These are phyloP conservation scores for Polytrichum formosum DNA, from an alignment of 225 moss, liverwort and hornwort genomes.

Conservation along the genomic window DNA sequence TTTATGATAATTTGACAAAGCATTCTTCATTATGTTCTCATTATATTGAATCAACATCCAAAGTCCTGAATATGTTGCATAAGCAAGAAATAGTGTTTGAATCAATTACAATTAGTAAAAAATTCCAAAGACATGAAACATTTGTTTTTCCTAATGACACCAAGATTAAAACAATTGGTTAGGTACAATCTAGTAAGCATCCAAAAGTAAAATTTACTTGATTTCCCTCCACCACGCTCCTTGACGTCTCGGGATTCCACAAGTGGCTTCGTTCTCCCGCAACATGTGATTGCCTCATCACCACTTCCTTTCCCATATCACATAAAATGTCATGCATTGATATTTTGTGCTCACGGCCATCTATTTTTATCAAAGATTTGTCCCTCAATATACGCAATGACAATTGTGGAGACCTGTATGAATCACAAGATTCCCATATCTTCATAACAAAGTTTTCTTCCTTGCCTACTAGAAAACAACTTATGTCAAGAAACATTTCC, in stretches of 20 bases:
- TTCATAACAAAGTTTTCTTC: slow-evolving; percentile 2
- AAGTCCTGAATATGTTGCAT: too few species aligned
- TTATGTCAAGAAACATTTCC: slow-evolving; percentile 14
- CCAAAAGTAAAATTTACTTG: too few species aligned
- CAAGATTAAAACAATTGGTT: too few species aligned
- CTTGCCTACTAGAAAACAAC: slow-evolving; percentile 12
- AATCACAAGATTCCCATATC: slow-evolving; percentile 13
- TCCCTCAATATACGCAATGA: not conserved
- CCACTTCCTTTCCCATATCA: slow-evolving; percentile 17
- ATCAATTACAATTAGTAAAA: too few species aligned
- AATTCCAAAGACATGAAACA: too few species aligned
- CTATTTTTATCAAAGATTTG: slow-evolving; percentile 7
- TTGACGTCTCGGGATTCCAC: slow-evolving; percentile 2
- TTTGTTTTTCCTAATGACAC: too few species aligned
- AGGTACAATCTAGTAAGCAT: too few species aligned
- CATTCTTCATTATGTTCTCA: too few species aligned
- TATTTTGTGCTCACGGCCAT: not conserved
- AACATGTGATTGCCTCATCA: not conserved
- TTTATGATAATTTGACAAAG: too few species aligned
- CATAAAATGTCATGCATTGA: slow-evolving; percentile 17
- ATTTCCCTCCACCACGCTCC: too few species aligned
- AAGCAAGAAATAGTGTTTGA: too few species aligned
- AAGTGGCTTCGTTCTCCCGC: not conserved
- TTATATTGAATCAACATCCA: too few species aligned
- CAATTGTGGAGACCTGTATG: not conserved